These are phyloP conservation scores for Thermothelomyces thermophilus DNA, from an alignment of 2,329 filamentous ascomycete species.

Conservation along the genomic window DNA sequence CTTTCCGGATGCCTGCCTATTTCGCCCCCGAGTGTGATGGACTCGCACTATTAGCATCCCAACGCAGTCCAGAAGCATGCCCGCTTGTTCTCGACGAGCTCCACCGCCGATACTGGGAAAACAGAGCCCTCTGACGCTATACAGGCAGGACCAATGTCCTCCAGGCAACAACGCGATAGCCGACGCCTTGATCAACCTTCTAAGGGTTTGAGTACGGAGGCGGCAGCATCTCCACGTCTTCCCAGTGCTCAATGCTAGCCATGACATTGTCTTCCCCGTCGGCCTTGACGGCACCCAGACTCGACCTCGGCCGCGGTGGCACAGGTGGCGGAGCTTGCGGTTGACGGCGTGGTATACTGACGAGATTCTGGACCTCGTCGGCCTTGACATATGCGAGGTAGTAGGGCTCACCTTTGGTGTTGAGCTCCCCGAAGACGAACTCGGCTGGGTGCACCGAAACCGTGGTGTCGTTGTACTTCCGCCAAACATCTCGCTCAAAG, in stretches of 20 bases:
- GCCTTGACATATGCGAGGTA: slow-evolving; percentile 32
- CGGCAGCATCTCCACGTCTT: slow-evolving; percentile 1
- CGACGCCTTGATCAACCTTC: background rate
- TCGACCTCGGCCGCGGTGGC: slow-evolving; percentile 3
- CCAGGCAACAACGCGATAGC: background rate
- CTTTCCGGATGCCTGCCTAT: too few species aligned
- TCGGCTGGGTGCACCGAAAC: slow-evolving; percentile 63
- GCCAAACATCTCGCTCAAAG: slow-evolving; percentile 74
- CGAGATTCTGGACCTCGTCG: slow-evolving; percentile 25
- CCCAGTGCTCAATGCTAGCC: slow-evolving; percentile 1
- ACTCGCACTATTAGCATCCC: too few species aligned
- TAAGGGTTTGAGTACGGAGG: background rate
- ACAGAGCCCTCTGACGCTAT: background rate
- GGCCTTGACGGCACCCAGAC: background rate
- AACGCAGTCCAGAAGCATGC: too few species aligned
- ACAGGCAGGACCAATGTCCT: background rate
- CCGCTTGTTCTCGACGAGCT: too few species aligned
- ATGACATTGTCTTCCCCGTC: background rate
- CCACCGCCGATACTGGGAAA: too few species aligned
- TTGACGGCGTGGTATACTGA: slow-evolving; percentile 24
- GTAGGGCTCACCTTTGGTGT: slow-evolving; percentile 62
- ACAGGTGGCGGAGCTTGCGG: slow-evolving; percentile 1
- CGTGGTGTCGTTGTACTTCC: slow-evolving; percentile 85
- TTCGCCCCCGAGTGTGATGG: too few species aligned
- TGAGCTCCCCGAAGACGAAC: slow-evolving; percentile 67